phyloP scores from a whole-genome alignment of 2,329 filamentous ascomycete species.

The Colletotrichum falcatum region DNA sequence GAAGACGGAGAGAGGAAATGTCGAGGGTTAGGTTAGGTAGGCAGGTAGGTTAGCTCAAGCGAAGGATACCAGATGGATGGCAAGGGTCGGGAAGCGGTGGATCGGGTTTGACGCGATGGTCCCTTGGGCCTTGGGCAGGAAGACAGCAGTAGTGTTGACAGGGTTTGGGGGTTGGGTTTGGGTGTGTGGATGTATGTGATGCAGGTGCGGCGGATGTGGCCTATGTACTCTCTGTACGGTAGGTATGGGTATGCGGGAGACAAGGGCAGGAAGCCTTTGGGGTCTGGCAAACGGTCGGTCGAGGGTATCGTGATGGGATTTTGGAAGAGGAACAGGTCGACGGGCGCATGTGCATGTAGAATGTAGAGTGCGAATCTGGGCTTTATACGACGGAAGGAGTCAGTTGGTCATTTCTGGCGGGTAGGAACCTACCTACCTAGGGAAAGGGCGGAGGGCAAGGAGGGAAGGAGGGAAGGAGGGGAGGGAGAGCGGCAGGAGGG shows the following conservation, averaged over 20 bases:
- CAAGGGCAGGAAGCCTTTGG: neutral
- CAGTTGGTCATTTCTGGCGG: conserved; percentile 19
- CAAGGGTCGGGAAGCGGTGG: conserved; percentile 24
- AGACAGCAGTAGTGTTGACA: conserved; percentile 28
- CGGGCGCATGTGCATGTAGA: neutral
- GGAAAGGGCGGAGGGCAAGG: no score
- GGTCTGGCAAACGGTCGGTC: neutral
- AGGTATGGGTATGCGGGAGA: no score
- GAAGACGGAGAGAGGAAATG: conserved; percentile 15
- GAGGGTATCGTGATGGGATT: conserved; percentile 1
- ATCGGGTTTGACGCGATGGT: conserved; percentile 28
- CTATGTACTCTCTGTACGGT: no score
- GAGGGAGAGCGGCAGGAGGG: conserved; percentile 13
- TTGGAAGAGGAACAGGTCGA: neutral
- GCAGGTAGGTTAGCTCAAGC: neutral
- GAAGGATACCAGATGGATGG: neutral
- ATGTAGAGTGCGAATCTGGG: conserved; percentile 28
- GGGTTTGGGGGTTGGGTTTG: conserved; percentile 24
- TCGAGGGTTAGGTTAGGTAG: conserved; percentile 7
- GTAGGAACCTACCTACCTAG: no score
- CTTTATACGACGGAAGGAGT: conserved; percentile 32
- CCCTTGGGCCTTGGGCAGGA: conserved; percentile 39
- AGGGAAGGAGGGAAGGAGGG: no score
- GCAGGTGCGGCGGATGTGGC: conserved; percentile 1
- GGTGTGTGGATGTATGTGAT: conserved; percentile 15